Conservation (phyloP, 2,329 filamentous ascomycete species). For the Kalmusia sp. region DNA sequence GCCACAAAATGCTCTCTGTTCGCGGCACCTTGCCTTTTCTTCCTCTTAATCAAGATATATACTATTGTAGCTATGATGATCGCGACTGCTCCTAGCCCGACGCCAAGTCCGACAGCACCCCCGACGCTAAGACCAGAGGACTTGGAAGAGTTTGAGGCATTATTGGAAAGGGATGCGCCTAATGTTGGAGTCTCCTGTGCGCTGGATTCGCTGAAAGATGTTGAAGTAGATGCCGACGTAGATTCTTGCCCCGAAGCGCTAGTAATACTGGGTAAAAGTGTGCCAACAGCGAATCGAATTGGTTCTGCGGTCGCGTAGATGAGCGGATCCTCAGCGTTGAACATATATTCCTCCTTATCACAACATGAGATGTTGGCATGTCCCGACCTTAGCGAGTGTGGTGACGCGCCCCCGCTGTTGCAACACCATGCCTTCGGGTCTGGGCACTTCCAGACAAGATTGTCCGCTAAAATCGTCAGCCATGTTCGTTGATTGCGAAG, state of each 20-base stretch:
- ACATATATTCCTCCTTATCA: neutral
- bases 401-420: neutral
- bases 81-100: too few relatives aligned
- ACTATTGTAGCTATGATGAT: too few relatives aligned
- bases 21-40: too few relatives aligned
- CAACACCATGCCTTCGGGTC: slow-evolving; percentile 3
- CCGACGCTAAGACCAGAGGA: too few relatives aligned
- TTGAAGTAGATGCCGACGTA: neutral
- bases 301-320: neutral
- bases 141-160: too few relatives aligned
- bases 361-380: neutral
- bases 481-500: neutral
- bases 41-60: too few relatives aligned
- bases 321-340: neutral
- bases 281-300: neutral
- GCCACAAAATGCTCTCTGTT: too few relatives aligned
- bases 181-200: too few relatives aligned
- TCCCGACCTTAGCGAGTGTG: neutral
- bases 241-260: neutral
- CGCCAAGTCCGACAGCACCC: too few relatives aligned
- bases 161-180: too few relatives aligned
- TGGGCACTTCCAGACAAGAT: neutral
- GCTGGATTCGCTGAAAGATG: neutral
- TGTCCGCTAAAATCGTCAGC: neutral
- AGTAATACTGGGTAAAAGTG: neutral